These are phyloP conservation scores for Diatrype stigma DNA, from an alignment of 2,329 filamentous ascomycete genomes.

Conservation along the genomic window DNA sequence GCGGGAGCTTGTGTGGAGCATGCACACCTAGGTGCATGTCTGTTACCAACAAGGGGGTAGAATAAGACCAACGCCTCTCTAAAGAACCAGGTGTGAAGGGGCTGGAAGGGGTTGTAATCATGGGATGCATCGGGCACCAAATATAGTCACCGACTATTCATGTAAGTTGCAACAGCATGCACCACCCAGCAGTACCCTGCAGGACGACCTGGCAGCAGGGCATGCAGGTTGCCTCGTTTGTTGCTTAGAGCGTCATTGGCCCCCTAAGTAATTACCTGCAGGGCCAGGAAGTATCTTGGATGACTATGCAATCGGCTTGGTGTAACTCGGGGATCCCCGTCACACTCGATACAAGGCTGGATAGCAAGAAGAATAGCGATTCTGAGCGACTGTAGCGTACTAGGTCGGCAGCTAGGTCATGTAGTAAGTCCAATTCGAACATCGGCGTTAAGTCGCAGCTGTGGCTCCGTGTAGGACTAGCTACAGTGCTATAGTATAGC, in stretches of 20 bases:
- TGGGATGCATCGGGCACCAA: too few species aligned
- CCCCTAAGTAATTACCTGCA: neutral
- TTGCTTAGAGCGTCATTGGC: neutral
- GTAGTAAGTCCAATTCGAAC: neutral
- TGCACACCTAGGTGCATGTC: too few species aligned
- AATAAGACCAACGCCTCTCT: too few species aligned
- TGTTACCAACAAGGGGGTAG: too few species aligned
- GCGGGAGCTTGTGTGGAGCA: too few species aligned
- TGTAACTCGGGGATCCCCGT: too few species aligned
- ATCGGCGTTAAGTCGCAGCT: neutral
- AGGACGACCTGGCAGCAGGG: neutral
- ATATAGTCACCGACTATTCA: neutral
- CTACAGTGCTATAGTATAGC: neutral
- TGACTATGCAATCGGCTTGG: too few species aligned
- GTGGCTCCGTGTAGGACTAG: neutral
- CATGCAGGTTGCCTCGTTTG: neutral
- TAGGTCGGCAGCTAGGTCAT: neutral
- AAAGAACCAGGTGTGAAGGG: too few species aligned
- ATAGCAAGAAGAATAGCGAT: neutral
- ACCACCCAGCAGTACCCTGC: neutral
- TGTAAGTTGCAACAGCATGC: neutral
- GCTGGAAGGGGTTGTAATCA: too few species aligned
- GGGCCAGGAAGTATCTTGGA: too few species aligned
- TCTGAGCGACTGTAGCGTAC: neutral
- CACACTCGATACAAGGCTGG: slow-evolving; percentile 2